phyloP scores from a whole-genome alignment of 1,284 basidiomycete genomes.

The Pseudozyma hubeiensis region DNA sequence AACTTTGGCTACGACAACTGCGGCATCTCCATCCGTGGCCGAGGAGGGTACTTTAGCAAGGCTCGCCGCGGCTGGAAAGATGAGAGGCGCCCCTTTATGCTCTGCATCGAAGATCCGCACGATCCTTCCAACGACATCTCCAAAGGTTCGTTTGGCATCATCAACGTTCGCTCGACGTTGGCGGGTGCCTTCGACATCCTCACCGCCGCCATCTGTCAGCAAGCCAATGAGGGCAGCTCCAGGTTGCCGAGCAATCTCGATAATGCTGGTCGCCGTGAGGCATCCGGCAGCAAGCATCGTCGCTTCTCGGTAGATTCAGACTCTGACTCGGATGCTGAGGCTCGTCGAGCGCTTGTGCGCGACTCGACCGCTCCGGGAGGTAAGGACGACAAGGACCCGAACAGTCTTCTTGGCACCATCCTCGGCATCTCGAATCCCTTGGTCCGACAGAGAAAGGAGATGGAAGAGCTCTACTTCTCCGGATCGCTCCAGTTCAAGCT shows the following conservation, averaged over 20 bases:
- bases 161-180: constrained; percentile 82
- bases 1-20: constrained; percentile 78
- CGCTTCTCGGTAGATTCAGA: constrained; percentile 40
- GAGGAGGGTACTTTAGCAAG: constrained; percentile 80
- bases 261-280: constrained; percentile 16
- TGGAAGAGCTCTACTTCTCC: constrained; percentile 78
- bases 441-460: constrained; percentile 70
- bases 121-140: constrained; percentile 92
- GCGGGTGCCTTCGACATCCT: constrained; percentile 88
- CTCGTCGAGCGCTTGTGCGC: constrained; percentile 47
- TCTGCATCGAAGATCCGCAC: constrained; percentile 95
- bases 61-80: constrained; percentile 59
- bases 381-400: constrained; percentile 67
- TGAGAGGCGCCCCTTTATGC: constrained; percentile 73
- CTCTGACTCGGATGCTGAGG: constrained; percentile 49
- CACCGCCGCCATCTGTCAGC: constrained; percentile 71
- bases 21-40: constrained; percentile 81
- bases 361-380: constrained; percentile 38
- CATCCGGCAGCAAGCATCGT: constrained; percentile 20
- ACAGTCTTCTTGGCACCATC: constrained; percentile 83
- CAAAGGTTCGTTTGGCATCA: constrained; percentile 84
- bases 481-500: constrained; percentile 76
- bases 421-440: constrained; percentile 87
- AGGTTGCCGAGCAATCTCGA: constrained; percentile 4
- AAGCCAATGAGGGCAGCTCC: constrained; percentile 48